These are phyloP conservation scores for Aspergillus puulaauensis DNA, from an alignment of 2,329 filamentous ascomycete genomes.

Conservation along the genomic window DNA sequence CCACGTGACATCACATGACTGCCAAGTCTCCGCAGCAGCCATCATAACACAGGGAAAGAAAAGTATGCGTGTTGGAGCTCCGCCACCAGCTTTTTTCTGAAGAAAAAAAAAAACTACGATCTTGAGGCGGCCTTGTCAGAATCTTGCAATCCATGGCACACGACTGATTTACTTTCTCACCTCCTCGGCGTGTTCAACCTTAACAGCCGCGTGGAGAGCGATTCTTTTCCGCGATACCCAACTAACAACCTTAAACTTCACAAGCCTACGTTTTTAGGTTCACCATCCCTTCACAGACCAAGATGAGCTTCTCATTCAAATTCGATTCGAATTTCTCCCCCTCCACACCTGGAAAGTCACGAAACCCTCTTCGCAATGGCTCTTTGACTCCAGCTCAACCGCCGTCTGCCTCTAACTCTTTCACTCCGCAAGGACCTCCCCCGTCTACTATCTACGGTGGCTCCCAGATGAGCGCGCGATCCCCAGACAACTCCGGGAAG, in stretches of 20 bases:
- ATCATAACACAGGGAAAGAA: constrained; percentile 7
- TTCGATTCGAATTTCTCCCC: constrained; percentile 35
- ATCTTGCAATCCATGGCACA: neutral
- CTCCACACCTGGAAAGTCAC: constrained; percentile 40
- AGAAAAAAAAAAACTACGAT: neutral
- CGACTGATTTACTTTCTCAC: neutral
- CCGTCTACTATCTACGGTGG: constrained; percentile 53
- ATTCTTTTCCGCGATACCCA: constrained; percentile 3
- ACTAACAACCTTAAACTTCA: constrained; percentile 4
- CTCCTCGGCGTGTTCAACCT: neutral
- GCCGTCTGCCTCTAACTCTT: constrained; percentile 53
- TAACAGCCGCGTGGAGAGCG: neutral
- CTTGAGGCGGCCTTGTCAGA: neutral
- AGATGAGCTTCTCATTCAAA: constrained; percentile 38
- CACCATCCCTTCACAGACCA: constrained; percentile 6
- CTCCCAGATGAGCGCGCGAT: constrained; percentile 46
- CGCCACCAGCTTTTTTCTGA: neutral
- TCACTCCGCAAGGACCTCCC: constrained; percentile 56
- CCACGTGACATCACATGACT: constrained; percentile 20
- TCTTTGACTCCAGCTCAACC: constrained; percentile 61
- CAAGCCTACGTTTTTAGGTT: neutral
- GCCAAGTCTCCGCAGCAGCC: constrained; percentile 16
- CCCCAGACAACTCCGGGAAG: constrained; percentile 33
- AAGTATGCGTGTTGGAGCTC: constrained; percentile 5
- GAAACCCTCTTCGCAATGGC: constrained; percentile 40